Conservation (phyloP, 2,329 filamentous ascomycete species). For the Neonectria faginata region DNA sequence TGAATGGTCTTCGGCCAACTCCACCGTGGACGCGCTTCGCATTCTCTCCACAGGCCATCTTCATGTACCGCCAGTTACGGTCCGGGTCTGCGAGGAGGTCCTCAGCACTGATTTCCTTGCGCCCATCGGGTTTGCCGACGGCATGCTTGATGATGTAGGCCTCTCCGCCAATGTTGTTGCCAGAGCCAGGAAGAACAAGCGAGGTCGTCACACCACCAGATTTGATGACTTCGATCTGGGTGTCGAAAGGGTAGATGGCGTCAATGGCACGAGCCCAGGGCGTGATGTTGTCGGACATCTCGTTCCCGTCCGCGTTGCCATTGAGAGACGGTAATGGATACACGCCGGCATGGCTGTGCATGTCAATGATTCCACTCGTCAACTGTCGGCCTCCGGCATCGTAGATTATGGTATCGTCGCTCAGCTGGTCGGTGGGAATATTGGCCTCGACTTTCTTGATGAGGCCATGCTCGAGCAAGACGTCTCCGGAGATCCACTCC, state of each 20-base stretch:
- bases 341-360: constrained; percentile 76
- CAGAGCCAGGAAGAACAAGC: constrained; percentile 74
- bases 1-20: constrained; percentile 65
- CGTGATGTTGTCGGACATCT: constrained; percentile 72
- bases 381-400: constrained; percentile 71
- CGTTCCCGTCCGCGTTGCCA: constrained; percentile 71
- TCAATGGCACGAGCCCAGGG: constrained; percentile 77
- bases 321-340: constrained; percentile 65
- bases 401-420: constrained; percentile 63
- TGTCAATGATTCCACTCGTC: constrained; percentile 76
- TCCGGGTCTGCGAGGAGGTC: constrained; percentile 76
- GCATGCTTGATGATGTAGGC: constrained; percentile 77
- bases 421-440: constrained; percentile 57
- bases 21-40: constrained; percentile 71
- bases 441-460: constrained; percentile 64
- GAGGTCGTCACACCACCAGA: constrained; percentile 79
- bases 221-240: constrained; percentile 76
- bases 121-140: constrained; percentile 69
- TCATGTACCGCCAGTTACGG: constrained; percentile 76
- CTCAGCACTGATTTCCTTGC: constrained; percentile 70
- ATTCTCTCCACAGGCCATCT: constrained; percentile 82
- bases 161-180: constrained; percentile 80
- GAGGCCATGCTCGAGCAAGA: constrained; percentile 70
- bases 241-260: constrained; percentile 71
- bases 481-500: constrained; percentile 69